Percentiles rank a stretch among this genome's conserved stretches.
These are phyloP conservation scores for Camellia lanceoleosa DNA, from an alignment of 148 eudicot species.

Conservation along the genomic window DNA sequence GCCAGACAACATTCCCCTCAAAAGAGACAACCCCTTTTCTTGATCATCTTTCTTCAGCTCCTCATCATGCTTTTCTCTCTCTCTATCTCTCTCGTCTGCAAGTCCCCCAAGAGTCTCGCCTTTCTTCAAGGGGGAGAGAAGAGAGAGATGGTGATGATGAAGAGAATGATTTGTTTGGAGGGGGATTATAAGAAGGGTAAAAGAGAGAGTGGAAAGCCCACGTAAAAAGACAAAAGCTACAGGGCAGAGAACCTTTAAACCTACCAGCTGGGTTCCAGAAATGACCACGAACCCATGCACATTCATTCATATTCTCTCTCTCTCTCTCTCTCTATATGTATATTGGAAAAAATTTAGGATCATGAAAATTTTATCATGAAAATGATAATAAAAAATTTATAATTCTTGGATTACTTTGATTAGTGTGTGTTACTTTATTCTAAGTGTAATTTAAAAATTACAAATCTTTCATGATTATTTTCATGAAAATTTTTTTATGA, in stretches of 20 bases:
- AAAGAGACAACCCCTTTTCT: slow-evolving; percentile 22
- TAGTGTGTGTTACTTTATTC: too few species aligned
- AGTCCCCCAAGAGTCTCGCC: slow-evolving; percentile 41
- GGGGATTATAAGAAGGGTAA: slow-evolving; percentile 27
- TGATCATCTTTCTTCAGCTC: not conserved
- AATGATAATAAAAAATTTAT: too few species aligned
- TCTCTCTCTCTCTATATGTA: not conserved
- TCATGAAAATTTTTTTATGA: too few species aligned
- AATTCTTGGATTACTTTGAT: too few species aligned
- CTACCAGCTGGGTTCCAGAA: slow-evolving; percentile 39
- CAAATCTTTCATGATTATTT: too few species aligned
- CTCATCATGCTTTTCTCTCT: not conserved
- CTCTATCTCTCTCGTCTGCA: not conserved
- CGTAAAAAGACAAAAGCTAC: slow-evolving; percentile 9
- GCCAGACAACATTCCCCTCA: slow-evolving; percentile 86
- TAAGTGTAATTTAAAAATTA: too few species aligned
- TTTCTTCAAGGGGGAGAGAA: slow-evolving; percentile 28
- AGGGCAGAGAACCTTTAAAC: slow-evolving; percentile 6
- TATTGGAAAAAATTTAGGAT: too few species aligned
- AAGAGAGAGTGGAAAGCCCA: slow-evolving; percentile 6
- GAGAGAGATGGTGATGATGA: slow-evolving; percentile 19
- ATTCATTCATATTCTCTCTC: not conserved
- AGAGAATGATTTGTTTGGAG: slow-evolving; percentile 27
- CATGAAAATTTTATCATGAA: too few species aligned
- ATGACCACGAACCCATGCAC: slow-evolving; percentile 29